A percentile compares a stretch with the other conserved stretches of the same genome.
Conservation (phyloP, 495 filamentous ascomycete genomes). For the Penicillium paxilli region DNA sequence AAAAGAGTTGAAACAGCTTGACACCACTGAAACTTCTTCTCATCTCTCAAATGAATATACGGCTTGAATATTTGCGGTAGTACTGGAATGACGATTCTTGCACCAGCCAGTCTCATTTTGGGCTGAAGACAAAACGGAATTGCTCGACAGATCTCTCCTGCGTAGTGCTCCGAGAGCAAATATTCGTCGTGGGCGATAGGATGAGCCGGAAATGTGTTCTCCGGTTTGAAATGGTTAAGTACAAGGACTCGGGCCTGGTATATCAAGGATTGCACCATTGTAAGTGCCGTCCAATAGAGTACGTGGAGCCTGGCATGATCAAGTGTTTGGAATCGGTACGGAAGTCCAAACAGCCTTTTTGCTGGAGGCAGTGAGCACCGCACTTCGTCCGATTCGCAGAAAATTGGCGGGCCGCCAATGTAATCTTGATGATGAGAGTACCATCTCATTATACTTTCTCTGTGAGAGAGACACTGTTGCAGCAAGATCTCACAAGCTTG, state of each 20-base stretch:
- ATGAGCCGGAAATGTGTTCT: neutral
- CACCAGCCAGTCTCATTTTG: neutral
- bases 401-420: neutral
- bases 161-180: neutral
- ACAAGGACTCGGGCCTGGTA: neutral
- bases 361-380: neutral
- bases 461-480: neutral
- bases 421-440: neutral
- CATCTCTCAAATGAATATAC: neutral
- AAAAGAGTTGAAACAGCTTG: neutral
- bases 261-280: slow-evolving; percentile 3
- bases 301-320: slow-evolving; percentile 2
- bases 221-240: neutral
- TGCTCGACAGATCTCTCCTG: neutral
- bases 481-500: neutral
- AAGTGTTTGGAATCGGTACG: slow-evolving; percentile 3
- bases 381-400: neutral
- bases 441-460: neutral
- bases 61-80: neutral
- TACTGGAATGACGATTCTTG: neutral
- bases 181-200: neutral
- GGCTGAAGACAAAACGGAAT: slow-evolving; percentile 3
- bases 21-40: slow-evolving; percentile 3
- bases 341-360: neutral
- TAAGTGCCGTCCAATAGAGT: slow-evolving; percentile 1